Conservation (phyloP, 805 yeast species). For the Cyberlindnera nakhonratchasimensis region DNA sequence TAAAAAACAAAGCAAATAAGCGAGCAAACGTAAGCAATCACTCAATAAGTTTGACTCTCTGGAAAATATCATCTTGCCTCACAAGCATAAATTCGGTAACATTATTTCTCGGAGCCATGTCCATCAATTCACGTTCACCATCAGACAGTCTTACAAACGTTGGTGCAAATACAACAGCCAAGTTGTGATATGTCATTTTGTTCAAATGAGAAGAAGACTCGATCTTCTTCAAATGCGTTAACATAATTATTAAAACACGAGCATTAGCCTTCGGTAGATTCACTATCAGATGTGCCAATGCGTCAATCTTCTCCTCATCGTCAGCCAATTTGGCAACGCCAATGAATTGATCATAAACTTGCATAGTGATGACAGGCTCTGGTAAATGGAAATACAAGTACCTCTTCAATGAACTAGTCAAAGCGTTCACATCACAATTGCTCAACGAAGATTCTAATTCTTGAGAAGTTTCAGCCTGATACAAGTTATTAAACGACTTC, state of each 20-base stretch:
- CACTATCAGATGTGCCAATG: conserved; percentile 43
- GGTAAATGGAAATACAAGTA: conserved; percentile 75
- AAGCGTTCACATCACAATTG: conserved; percentile 74
- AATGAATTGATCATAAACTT: conserved; percentile 64
- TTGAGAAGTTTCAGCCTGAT: conserved; percentile 31
- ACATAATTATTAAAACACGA: conserved; percentile 49
- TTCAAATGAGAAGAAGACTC: conserved; percentile 51
- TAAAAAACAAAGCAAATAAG: no score
- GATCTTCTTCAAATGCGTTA: conserved; percentile 64
- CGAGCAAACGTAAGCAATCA: no score
- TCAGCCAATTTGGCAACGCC: conserved; percentile 40
- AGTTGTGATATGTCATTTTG: conserved; percentile 78
- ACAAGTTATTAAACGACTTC: conserved; percentile 30
- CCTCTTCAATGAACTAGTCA: conserved; percentile 82
- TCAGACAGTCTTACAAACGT: conserved; percentile 75
- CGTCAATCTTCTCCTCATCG: conserved; percentile 29
- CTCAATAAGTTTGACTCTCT: conserved; percentile 4
- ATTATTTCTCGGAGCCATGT: conserved; percentile 77
- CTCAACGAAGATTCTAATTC: conserved; percentile 36
- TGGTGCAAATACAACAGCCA: conserved; percentile 94
- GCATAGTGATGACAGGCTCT: conserved; percentile 76
- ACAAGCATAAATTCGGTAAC: conserved; percentile 69
- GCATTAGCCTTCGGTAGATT: conserved; percentile 68
- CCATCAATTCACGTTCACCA: conserved; percentile 79
- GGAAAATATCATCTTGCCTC: conserved; percentile 41